These are phyloP conservation scores for Aotearoamyces nothofagi DNA, from an alignment of 2,329 filamentous ascomycete genomes.

Conservation along the genomic window DNA sequence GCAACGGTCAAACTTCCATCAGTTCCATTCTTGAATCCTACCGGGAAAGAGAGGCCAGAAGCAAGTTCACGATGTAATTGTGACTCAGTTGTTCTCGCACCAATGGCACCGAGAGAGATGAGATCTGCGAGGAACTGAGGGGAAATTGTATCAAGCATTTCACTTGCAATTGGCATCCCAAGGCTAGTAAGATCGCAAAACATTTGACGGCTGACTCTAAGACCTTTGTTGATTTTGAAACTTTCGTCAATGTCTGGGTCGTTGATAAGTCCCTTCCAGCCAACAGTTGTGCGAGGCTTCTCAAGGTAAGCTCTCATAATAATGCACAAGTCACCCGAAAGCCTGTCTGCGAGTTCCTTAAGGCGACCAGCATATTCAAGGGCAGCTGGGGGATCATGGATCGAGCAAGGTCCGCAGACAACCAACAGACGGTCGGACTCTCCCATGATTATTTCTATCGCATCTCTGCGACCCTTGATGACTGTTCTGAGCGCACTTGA, in stretches of 20 bases:
- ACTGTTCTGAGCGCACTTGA: conserved; percentile 49
- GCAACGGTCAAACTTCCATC: conserved; percentile 83
- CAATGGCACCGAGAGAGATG: conserved; percentile 89
- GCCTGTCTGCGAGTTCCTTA: conserved; percentile 61
- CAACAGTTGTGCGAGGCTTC: conserved; percentile 94
- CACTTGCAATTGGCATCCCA: conserved; percentile 89
- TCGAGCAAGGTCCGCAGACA: conserved; percentile 89
- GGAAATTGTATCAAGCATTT: conserved; percentile 98
- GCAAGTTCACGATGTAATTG: conserved; percentile 94
- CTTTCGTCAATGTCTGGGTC: conserved; percentile 95
- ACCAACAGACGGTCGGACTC: conserved; percentile 69
- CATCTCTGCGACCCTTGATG: conserved; percentile 52
- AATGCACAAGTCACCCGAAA: conserved; percentile 72
- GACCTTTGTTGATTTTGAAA: conserved; percentile 98
- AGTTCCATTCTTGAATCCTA: conserved; percentile 99
- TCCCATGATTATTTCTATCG: conserved; percentile 22
- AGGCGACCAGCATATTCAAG: conserved; percentile 78
- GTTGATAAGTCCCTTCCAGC: conserved; percentile 99
- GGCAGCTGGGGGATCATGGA: conserved; percentile 82
- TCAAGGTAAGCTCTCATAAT: conserved; percentile 98
- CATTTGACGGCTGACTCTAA: conserved; percentile 80
- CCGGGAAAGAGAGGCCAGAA: conserved; percentile 88
- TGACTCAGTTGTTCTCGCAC: conserved; percentile 88
- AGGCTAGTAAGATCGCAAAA: conserved; percentile 77
- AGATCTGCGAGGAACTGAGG: conserved; percentile 95